Evolutionary conservation across 352 stramenopile species (phyloP).

Genomic region (Phytopythium oedochilum): DNA sequence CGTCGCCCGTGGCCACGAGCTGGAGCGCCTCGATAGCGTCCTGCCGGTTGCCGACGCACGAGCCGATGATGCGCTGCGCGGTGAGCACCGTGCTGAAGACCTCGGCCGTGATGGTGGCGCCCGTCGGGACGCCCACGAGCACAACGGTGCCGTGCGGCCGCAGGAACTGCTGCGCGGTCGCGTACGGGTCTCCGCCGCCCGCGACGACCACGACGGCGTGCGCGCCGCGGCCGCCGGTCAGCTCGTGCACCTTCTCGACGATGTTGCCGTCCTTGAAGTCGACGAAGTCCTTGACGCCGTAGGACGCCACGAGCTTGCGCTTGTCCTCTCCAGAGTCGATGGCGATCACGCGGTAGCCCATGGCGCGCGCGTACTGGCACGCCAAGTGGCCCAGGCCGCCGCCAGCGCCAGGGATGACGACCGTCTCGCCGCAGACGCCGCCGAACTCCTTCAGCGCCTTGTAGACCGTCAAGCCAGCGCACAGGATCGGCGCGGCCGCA

Average conservation of each 20-base stretch:
- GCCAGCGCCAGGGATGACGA: slow-evolving; percentile 57
- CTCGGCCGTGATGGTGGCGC: slow-evolving; percentile 23
- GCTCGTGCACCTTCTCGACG: slow-evolving; percentile 34
- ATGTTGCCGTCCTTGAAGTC: slow-evolving; percentile 58
- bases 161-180: slow-evolving; percentile 49
- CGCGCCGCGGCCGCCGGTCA: slow-evolving; percentile 32
- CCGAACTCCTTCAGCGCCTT: slow-evolving; percentile 61
- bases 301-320: slow-evolving; percentile 43
- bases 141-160: slow-evolving; percentile 58
- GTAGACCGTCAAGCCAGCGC: slow-evolving; percentile 84
- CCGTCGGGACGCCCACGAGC: slow-evolving; percentile 58
- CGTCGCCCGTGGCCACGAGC: slow-evolving; percentile 35
- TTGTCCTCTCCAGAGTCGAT: slow-evolving; percentile 69
- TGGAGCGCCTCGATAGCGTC: slow-evolving; percentile 51
- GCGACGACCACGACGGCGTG: slow-evolving; percentile 74
- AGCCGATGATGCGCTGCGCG: slow-evolving; percentile 43
- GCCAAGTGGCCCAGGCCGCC: slow-evolving; percentile 76
- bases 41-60: slow-evolving; percentile 49
- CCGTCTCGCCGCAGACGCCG: slow-evolving; percentile 27
- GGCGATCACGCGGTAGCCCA: slow-evolving; percentile 67
- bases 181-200: slow-evolving; percentile 41
- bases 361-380: slow-evolving; percentile 60
- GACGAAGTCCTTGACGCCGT: slow-evolving; percentile 72
- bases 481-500: slow-evolving; percentile 64
- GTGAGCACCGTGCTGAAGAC: slow-evolving; percentile 45